Evolutionary conservation across 2,329 filamentous ascomycete species (phyloP), one percentile per base, ranked within the genome.

Genomic region (Clarireedia hainanense): DNA sequence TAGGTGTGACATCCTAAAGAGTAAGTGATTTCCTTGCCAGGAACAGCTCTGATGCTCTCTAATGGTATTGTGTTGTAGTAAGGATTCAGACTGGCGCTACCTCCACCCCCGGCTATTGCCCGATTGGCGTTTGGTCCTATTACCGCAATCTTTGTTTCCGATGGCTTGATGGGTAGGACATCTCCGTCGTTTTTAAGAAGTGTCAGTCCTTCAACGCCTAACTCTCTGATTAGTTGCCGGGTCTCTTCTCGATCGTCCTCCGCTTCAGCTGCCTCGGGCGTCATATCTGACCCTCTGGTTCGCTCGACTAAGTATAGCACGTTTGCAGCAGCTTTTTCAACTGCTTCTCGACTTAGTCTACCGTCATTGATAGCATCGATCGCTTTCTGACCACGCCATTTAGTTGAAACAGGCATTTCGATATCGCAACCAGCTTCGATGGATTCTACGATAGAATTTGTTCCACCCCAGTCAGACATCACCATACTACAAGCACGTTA

Each of bases 81-180:
- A 0, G 84, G 82, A 65, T 86, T 86, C 48, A 87, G 71, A 60
- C 80, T 84, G 17, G 84, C 84, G 64, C 83, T 86, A 50, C 84
- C 84, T 42, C 84, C 84, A 50, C 84, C 84, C 15, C 80, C 81
- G n/a, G 81, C 83, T 60, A 87, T 85, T 0, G 83, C 80, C 54
- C 82, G 74, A 66, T 85, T 84, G 20, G 82, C 83, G 59, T 87
- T 86, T 1, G 83, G 83, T 0, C 84, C 84, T 51, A 87, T 85
- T 57, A 86, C 76, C 3, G 83, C 84, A 56, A 87, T 76, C 65
- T 77, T 85, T 56, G 76, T 76, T 15, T 76, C 77, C 26, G 73
- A 74, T 6, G 74, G 69, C 58, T 77, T 74, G 57, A 86, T 77
- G 0, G 84, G 84, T 6, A 87, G 72, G n/a, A 84, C 69, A 2